These are phyloP conservation scores for Fusarium siculi DNA, from an alignment of 2,329 filamentous ascomycete species.

Conservation along the genomic window DNA sequence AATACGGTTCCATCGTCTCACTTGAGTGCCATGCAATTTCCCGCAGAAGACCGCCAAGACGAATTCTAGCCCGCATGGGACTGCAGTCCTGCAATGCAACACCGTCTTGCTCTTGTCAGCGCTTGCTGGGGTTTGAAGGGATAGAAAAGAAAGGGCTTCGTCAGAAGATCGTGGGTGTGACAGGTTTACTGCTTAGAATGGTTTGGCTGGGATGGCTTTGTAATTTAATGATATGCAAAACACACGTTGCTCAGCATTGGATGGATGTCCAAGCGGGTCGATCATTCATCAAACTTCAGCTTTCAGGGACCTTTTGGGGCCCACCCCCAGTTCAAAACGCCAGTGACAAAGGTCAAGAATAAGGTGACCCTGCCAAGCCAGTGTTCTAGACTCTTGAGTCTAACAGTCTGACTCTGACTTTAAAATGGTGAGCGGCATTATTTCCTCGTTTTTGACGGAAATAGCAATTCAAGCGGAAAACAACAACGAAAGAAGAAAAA, in stretches of 20 bases:
- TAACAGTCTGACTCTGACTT: not conserved
- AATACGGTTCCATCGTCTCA: conserved; percentile 19
- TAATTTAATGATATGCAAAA: conserved; percentile 11
- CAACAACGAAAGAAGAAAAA: not conserved
- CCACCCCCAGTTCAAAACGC: conserved; percentile 22
- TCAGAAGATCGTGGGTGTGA: conserved; percentile 1
- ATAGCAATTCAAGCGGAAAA: not conserved
- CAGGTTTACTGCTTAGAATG: not conserved
- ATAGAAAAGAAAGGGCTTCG: not conserved
- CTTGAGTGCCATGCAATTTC: conserved; percentile 23
- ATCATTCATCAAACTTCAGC: conserved; percentile 12
- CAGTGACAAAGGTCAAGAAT: not conserved
- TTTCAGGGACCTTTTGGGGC: not conserved
- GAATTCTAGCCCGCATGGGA: conserved; percentile 1
- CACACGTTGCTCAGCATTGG: not conserved
- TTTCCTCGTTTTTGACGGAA: conserved; percentile 11
- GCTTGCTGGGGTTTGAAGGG: not conserved
- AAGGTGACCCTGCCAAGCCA: conserved; percentile 31
- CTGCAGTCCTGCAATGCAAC: conserved; percentile 16
- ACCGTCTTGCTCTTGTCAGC: not conserved
- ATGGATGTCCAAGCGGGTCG: conserved; percentile 18
- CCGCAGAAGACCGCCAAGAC: not conserved
- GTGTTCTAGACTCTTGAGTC: conserved; percentile 28
- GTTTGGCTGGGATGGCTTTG: not conserved
- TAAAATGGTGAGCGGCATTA: not conserved